Evolutionary conservation across 352 stramenopile genomes (phyloP), one percentile per base, ranked within the genome.

Genomic region (Globisporangium radiosum): DNA sequence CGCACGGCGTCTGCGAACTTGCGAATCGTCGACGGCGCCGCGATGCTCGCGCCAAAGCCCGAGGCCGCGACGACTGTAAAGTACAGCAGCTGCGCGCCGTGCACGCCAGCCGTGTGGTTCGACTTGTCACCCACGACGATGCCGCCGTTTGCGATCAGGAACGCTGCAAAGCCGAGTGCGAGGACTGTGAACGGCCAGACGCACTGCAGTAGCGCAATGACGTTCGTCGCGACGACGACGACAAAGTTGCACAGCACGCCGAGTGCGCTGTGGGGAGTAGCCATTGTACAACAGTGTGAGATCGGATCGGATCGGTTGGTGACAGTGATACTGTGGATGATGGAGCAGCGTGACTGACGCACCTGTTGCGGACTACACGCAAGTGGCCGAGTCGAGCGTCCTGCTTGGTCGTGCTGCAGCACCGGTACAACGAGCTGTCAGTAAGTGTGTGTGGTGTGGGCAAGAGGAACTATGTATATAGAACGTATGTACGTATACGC

Each of bases 101-200:
- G 85, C 48, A 93, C 81, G 3, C 75, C 71, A 11, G 76, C 73
- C 60, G 91, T 81, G 59, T 95, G 85, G 60, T 90, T 93, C 1
- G 80, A 80, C 57, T 92, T 95, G 68, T 95, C 85, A 4, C 85
- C 85, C 3, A 95, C 80, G 51, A 92, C 85, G 38, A 95, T 88
- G 2, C 79, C 78, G 11, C 85, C 81, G 62, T 95, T 95, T 37
- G 53, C 59, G n/a, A 90, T 13, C 14, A 95, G 69, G 52, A 95
- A 95, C 0, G 36, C 59, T 3, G 68, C 47, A 56, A 95, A 95
- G 2, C 56, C 65, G 2, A 60, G 55, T 10, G 92, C 72, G 33
- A 92, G 65, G 4, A 67, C 57, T 45, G 90, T 60, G 52, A 90
- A 91, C 4, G 85, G 81, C 84, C 83, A 93, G 7, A 89, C 66